Evolutionary conservation across 2,329 filamentous ascomycete species (phyloP).

Genomic region (Monilinia fructicola): DNA sequence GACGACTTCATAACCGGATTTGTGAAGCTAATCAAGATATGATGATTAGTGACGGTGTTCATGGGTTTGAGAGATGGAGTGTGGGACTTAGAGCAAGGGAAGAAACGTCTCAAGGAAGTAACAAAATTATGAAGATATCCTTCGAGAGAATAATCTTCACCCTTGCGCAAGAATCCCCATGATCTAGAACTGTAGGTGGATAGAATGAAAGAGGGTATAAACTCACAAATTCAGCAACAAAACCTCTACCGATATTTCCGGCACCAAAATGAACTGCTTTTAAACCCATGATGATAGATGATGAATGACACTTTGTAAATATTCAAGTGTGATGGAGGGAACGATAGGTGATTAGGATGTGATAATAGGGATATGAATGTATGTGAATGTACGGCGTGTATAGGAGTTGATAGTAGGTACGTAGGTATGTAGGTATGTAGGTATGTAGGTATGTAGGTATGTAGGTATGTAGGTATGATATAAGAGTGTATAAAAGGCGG

Average conservation of each 20-base stretch:
- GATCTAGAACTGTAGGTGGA: no score
- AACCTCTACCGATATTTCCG: constrained; percentile 69
- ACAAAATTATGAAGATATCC: no score
- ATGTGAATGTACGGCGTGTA: background rate
- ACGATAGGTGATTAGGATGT: background rate
- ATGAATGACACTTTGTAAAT: background rate
- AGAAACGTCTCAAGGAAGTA: no score
- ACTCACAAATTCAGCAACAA: constrained; percentile 35
- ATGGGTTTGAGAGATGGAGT: background rate
- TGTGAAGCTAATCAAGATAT: constrained; percentile 51
- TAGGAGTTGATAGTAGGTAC: background rate
- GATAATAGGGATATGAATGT: background rate
- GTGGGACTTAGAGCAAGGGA: background rate
- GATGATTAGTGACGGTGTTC: constrained; percentile 17
- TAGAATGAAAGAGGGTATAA: no score
- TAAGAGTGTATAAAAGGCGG: background rate
- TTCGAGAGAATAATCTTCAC: background rate
- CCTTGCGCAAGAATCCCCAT: background rate
- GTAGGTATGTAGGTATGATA: no score
- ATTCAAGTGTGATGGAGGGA: background rate
- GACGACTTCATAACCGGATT: constrained; percentile 92
- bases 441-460: no score
- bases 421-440: no score
- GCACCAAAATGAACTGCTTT: constrained; percentile 84
- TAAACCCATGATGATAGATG: constrained; percentile 43